These are phyloP conservation scores for Flaveria sonorensis DNA, from an alignment of 129 eudicot genomes.

Conservation along the genomic window DNA sequence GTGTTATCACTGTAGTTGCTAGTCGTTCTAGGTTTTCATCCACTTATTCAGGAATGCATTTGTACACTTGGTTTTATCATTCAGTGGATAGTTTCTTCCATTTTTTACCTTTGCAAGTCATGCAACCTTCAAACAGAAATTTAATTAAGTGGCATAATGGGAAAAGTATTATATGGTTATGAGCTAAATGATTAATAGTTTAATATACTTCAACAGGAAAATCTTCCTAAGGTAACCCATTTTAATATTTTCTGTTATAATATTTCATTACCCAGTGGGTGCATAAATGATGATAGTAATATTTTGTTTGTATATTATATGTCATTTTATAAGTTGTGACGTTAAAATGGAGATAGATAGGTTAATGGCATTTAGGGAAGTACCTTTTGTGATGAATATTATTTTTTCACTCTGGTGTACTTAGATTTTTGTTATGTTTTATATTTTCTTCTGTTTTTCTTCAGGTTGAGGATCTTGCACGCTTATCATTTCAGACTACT, in stretches of 20 bases:
- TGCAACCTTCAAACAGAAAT: background rate
- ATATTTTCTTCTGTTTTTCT: background rate
- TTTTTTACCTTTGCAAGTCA: background rate
- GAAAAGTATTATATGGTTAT: background rate
- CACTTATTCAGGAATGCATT: slow-evolving; percentile 5
- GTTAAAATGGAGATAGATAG: background rate
- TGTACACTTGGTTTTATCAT: background rate
- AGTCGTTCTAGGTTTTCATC: background rate
- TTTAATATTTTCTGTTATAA: background rate
- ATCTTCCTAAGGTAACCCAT: background rate
- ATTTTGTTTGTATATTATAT: no score
- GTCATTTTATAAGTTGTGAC: no score
- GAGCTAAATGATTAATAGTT: background rate
- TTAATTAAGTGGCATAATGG: background rate
- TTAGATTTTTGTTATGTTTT: background rate
- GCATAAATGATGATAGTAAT: background rate
- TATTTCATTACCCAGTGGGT: background rate
- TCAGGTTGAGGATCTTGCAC: slow-evolving; percentile 94
- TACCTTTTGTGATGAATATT: no score
- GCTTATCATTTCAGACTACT: slow-evolving; percentile 69
- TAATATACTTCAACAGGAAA: background rate
- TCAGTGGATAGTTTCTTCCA: background rate
- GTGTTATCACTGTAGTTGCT: background rate
- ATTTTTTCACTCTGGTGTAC: background rate
- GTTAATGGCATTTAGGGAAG: background rate